Base-by-base conservation (phyloP, 169 alveolate genomes). In the Plasmodium gallinaceum region DNA sequence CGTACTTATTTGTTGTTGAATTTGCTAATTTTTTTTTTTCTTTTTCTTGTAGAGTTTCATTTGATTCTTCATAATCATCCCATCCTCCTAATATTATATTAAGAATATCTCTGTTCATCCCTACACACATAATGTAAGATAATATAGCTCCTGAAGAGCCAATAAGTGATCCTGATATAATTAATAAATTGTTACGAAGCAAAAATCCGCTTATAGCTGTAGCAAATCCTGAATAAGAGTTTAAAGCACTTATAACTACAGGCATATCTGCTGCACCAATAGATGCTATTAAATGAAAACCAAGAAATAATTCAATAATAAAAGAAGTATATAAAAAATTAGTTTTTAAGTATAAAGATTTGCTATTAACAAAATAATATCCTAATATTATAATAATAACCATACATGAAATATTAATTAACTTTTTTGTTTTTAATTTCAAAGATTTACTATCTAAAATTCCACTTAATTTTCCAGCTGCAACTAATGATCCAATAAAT, bases 211-310 rank as follows among this genome's bases (percentile, higher is more conserved):
- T 96, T 51, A 98, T 98, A 65, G 97, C 94, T 46, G 98, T 93
- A 65, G 99, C 98, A 95, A 97, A 95, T 0, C 99, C 99, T 65
- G 98, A 96, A 91, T 97, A 97, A 26, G 99, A 97, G 88, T 97
- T 97, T 88, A 97, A 86, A 94, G 96, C 96, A 62, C 98, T 96
- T 52, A 97, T 96, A 57, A 96, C 98, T 57, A 97, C 99, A 2
- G 99, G 99, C 99, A 97, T 97, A 92, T 97, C 99, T 64, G 98
- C 99, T 18, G 97, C 98, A 64, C 99, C 99, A 26, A 97, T 96
- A 43, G 98, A 94, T 87, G 97, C 96, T 70, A 97, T 97, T 42
- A 96, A 88, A 68, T 95, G 97, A 85, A 92, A 95, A 51, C 98
- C 99, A 51, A 94, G 93, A 92, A 92, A 91, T 88, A 92, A 93